Evolutionary conservation across 805 yeast species (phyloP).

Genomic region (Dipodascus albidus): DNA sequence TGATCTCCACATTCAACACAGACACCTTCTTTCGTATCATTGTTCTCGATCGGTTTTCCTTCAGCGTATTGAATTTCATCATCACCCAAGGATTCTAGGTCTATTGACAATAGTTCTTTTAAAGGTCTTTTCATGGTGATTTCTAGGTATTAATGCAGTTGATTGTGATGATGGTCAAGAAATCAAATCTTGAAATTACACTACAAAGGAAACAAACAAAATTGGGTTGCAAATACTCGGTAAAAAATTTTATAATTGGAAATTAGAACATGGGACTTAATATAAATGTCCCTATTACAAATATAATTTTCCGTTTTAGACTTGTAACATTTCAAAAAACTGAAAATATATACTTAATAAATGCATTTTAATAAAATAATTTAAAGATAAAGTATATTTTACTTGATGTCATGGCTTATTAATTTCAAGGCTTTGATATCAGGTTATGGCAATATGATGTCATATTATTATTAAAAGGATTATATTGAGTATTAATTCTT

Average conservation of each 20-base stretch:
- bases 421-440: no score
- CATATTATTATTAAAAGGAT: no score
- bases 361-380: no score
- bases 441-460: no score
- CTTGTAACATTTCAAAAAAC: no score
- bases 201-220: slow-evolving; percentile 9
- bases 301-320: not conserved
- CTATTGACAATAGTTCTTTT: slow-evolving; percentile 25
- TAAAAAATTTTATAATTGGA: not conserved
- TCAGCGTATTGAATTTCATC: not conserved
- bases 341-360: no score
- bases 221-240: slow-evolving; percentile 12
- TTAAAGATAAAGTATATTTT: no score
- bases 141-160: slow-evolving; percentile 1
- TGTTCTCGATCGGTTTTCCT: not conserved
- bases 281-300: no score
- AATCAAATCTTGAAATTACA: not conserved
- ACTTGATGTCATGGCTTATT: no score
- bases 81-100: slow-evolving; percentile 9
- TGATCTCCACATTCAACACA: slow-evolving; percentile 69
- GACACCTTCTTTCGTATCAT: slow-evolving; percentile 11
- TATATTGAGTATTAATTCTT: no score
- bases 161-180: slow-evolving; percentile 4
- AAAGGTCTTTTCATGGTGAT: slow-evolving; percentile 13
- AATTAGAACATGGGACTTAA: not conserved